Evolutionary conservation across 1,284 basidiomycete species (phyloP), one percentile per base, ranked within the genome.

Genomic region (Bondarzewia mesenterica): DNA sequence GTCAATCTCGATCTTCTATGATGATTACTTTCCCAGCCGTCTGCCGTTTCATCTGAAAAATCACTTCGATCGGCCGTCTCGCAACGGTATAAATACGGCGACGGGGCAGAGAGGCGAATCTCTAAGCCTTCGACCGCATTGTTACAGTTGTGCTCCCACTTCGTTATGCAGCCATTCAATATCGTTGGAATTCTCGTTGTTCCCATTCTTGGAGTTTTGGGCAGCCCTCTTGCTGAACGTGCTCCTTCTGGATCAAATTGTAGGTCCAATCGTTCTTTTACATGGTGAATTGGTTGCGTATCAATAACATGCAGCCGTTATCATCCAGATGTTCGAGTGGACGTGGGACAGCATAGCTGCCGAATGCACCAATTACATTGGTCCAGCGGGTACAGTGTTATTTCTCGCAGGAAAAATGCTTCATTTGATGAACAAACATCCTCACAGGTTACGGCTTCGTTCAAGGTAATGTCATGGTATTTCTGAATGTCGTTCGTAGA

Each of bases 311-410:
- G 12, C 45, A 50, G 52, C 1, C 4, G 52, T 54, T 23, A 64
- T 66, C 47, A 54, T 60, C 18, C 64, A 66, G 50, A 62, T 66
- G 61, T 66, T 66, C 50, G 57, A 66, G 46, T 65, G 64, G 63
- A 59, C 57, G 0, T 66, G 72, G 72, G 68, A 71, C 53, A 81
- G 75, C 54, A 61, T 85, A 45, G 81, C 81, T 1, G 59, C 72
- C 1, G 82, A 85, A 63, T 85, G 83, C 62, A 77, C 71, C 5
- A 68, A 67, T 47, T 85, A 82, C 60, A 70, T 85, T 46, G 82
- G 83, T 1, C 80, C 82, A 5, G 74, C 77, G 21, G 77, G 57
- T 59, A 36, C 16, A 42, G 39, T 21, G 16, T 21, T 16, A 55
- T 6, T 7, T 43, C 2, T 14, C 6, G 7, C 32, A 18, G 12